Percentiles rank a stretch among this genome's conserved stretches.
Conservation (phyloP, 345 rosid species). For the Kernera saxatilis region DNA sequence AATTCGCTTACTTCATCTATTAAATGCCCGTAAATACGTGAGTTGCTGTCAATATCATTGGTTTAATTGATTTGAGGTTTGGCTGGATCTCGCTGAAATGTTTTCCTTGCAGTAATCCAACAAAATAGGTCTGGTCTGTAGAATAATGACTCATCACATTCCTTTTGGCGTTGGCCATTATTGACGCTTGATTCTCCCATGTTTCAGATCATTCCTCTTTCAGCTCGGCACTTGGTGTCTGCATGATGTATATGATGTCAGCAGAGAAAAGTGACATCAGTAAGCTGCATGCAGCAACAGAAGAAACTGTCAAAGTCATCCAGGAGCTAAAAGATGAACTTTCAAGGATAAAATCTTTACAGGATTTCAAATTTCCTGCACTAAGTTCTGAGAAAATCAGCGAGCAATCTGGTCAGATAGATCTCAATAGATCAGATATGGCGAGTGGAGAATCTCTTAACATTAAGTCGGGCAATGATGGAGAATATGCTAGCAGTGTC, state of each 20-base stretch:
- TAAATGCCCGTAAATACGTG: neutral
- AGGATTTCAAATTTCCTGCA: slow-evolving; percentile 12
- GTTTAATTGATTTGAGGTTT: neutral
- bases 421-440: slow-evolving; percentile 19
- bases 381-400: slow-evolving; percentile 23
- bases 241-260: slow-evolving; percentile 82
- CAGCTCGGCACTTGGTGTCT: slow-evolving; percentile 61
- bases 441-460: slow-evolving; percentile 25
- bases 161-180: neutral
- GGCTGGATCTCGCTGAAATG: neutral
- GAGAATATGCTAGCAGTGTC: slow-evolving; percentile 69
- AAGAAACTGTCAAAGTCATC: slow-evolving; percentile 64
- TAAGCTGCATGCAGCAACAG: slow-evolving; percentile 54
- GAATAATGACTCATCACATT: neutral
- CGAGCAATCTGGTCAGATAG: slow-evolving; percentile 11
- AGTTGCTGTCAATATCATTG: neutral
- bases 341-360: slow-evolving; percentile 40
- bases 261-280: slow-evolving; percentile 59
- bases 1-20: neutral
- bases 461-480: slow-evolving; percentile 38
- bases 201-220: slow-evolving; percentile 51
- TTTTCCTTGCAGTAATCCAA: neutral
- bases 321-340: slow-evolving; percentile 68
- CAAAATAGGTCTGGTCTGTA: neutral
- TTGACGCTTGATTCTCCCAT: neutral